Percentiles rank a stretch among this genome's conserved stretches.
Evolutionary conservation across 2,329 filamentous ascomycete genomes (phyloP).

Genomic region (Calonectria henricotiae): DNA sequence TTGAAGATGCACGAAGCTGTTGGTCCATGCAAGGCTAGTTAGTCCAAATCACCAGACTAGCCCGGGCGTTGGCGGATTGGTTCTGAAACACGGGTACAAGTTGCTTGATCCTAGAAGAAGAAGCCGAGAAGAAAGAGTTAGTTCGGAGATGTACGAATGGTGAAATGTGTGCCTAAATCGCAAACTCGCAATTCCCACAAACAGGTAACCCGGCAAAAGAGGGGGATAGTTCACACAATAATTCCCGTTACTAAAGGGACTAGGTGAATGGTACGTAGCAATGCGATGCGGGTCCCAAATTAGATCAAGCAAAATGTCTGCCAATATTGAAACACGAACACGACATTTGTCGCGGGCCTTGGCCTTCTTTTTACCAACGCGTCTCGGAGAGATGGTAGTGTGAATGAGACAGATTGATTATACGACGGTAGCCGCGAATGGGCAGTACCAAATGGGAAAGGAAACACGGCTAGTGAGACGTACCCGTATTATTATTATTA

Average conservation of each 20-base stretch:
- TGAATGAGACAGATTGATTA: constrained; percentile 22
- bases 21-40: constrained; percentile 38
- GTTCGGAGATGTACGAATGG: constrained; percentile 36
- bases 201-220: constrained; percentile 32
- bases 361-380: constrained; percentile 31
- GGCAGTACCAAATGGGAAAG: constrained; percentile 7
- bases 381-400: constrained; percentile 35
- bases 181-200: constrained; percentile 39
- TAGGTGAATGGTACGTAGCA: constrained; percentile 45
- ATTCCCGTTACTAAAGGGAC: constrained; percentile 34
- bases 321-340: constrained; percentile 40
- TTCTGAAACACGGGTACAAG: constrained; percentile 41
- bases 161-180: constrained; percentile 34
- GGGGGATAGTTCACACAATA: constrained; percentile 34
- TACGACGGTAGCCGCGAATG: constrained; percentile 14
- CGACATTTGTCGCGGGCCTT: constrained; percentile 36
- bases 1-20: constrained; percentile 40
- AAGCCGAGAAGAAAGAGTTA: constrained; percentile 39
- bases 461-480: constrained; percentile 17
- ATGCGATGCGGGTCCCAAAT: constrained; percentile 48
- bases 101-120: constrained; percentile 39
- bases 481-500: constrained; percentile 18
- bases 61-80: constrained; percentile 35
- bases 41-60: constrained; percentile 38
- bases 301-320: constrained; percentile 37